These are phyloP conservation scores for Solanum pimpinellifolium DNA, from an alignment of 257 asterid genomes.

Conservation along the genomic window DNA sequence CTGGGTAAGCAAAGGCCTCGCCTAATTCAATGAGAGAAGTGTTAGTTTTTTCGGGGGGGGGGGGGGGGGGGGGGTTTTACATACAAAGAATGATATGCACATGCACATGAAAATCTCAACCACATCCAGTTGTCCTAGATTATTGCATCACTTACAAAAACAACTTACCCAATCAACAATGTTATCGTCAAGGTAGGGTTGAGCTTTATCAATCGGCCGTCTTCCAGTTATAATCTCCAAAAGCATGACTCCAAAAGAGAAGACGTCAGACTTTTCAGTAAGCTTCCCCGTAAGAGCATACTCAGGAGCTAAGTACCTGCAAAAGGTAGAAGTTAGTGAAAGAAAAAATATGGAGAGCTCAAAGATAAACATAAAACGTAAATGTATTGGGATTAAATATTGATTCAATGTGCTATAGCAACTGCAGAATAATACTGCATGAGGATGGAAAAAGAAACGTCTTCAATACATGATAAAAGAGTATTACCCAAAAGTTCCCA, in stretches of 20 bases:
- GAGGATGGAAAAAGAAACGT: neutral
- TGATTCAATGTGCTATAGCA: neutral
- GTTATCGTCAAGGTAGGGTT: slow-evolving; percentile 72
- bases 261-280: slow-evolving; percentile 77
- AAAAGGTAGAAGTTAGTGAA: neutral
- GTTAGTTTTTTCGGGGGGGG: neutral
- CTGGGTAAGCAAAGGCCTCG: slow-evolving; percentile 79
- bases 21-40: slow-evolving; percentile 26
- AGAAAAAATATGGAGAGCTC: neutral
- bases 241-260: slow-evolving; percentile 86
- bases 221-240: slow-evolving; percentile 89
- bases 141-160: neutral
- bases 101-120: neutral
- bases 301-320: slow-evolving; percentile 92
- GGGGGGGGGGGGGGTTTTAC: neutral
- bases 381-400: neutral
- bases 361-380: neutral
- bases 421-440: neutral
- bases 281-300: slow-evolving; percentile 90
- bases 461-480: neutral
- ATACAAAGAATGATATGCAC: neutral
- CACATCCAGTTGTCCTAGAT: neutral
- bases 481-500: slow-evolving; percentile 93
- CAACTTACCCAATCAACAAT: slow-evolving; percentile 82
- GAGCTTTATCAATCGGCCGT: slow-evolving; percentile 72